Conservation (phyloP, 2,329 filamentous ascomycete genomes). For the Calycina marina region DNA sequence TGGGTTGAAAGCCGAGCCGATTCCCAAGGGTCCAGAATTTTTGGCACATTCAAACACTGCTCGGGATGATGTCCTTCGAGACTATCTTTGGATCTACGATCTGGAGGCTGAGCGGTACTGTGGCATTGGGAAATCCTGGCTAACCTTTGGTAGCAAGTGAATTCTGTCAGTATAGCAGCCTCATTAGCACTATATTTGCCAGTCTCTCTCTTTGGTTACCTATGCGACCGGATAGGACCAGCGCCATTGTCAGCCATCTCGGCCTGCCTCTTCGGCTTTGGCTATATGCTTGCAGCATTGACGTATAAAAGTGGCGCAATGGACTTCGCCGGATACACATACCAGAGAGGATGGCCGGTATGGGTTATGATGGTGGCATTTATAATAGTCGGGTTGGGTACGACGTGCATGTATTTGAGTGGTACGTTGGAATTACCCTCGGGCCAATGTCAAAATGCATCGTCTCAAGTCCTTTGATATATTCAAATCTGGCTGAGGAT, state of each 20-base stretch:
- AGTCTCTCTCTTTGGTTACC: slow-evolving; percentile 78
- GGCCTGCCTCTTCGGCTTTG: slow-evolving; percentile 58
- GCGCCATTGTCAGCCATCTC: slow-evolving; percentile 61
- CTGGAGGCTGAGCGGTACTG: too few species aligned
- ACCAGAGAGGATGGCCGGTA: slow-evolving; percentile 49
- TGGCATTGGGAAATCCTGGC: too few species aligned
- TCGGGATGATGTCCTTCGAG: too few species aligned
- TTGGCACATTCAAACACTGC: too few species aligned
- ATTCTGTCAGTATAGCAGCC: slow-evolving; percentile 73
- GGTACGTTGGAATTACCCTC: too few species aligned
- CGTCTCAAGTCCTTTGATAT: too few species aligned
- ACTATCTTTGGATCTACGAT: too few species aligned
- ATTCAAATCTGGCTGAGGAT: too few species aligned
- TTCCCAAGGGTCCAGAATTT: too few species aligned
- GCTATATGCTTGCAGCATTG: slow-evolving; percentile 72
- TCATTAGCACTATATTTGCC: slow-evolving; percentile 83
- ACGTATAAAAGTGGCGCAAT: slow-evolving; percentile 49
- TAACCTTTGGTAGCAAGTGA: too few species aligned
- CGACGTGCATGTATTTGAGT: slow-evolving; percentile 76
- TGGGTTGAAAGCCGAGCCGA: too few species aligned
- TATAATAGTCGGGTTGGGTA: slow-evolving; percentile 66
- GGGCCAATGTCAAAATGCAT: too few species aligned
- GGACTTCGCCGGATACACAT: slow-evolving; percentile 27
- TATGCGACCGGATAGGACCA: slow-evolving; percentile 81
- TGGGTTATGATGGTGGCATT: slow-evolving; percentile 77